A percentile compares a stretch with the other conserved stretches of the same genome.
phyloP scores from a whole-genome alignment of 371 early-diverging fungal genomes.

The Mortierella sp. region DNA sequence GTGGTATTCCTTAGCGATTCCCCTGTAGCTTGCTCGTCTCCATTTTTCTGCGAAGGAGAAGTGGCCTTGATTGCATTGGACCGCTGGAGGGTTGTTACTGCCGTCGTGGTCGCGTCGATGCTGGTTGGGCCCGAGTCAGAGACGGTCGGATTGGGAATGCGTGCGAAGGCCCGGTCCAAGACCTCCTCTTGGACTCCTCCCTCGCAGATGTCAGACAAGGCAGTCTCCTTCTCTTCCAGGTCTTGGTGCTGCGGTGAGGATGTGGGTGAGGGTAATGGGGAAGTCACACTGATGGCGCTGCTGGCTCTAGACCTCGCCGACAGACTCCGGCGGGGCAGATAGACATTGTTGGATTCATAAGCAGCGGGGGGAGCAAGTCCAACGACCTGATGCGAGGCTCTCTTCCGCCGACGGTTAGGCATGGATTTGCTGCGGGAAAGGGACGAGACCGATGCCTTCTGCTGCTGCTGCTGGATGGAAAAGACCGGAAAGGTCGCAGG shows the following conservation, averaged over 20 bases:
- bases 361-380: neutral
- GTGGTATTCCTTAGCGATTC: neutral
- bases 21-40: neutral
- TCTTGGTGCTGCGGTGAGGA: neutral
- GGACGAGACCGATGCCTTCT: neutral
- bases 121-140: constrained; percentile 10
- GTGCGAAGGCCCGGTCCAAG: constrained; percentile 13
- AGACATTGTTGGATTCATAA: neutral
- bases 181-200: neutral
- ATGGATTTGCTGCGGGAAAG: constrained; percentile 37
- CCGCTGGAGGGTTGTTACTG: neutral
- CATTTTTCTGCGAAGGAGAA: neutral
- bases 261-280: neutral
- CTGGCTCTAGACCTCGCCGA: neutral
- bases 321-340: neutral
- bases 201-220: constrained; percentile 9
- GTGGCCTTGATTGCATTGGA: neutral
- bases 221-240: neutral
- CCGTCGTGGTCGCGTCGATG: constrained; percentile 1
- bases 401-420: constrained; percentile 32
- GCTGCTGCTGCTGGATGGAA: constrained; percentile 13
- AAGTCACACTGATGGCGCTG: neutral
- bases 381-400: constrained; percentile 13
- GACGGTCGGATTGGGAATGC: constrained; percentile 1
- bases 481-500: constrained; percentile 22